Conservation (phyloP, 2,329 filamentous ascomycete species). For the Arthroderma sp. region DNA sequence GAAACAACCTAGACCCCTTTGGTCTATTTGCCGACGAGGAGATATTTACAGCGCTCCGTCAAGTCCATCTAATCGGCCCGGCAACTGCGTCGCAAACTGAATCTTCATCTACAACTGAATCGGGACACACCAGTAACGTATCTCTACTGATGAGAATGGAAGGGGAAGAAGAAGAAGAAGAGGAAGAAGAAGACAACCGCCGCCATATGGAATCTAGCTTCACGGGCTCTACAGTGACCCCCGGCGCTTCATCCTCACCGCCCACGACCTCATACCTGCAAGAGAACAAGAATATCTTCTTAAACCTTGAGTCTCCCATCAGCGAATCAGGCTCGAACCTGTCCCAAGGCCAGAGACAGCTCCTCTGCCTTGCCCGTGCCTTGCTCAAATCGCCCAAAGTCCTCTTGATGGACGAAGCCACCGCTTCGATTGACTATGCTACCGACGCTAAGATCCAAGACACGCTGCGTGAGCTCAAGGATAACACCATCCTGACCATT, state of each 20-base stretch:
- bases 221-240: too few relatives aligned
- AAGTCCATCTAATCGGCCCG: constrained; percentile 66
- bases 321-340: constrained; percentile 87
- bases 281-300: constrained; percentile 90
- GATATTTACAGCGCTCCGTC: constrained; percentile 71
- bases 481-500: constrained; percentile 87
- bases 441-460: constrained; percentile 94
- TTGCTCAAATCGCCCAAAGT: constrained; percentile 85
- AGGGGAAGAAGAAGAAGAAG: not conserved
- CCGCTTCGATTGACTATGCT: constrained; percentile 90
- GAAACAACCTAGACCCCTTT: constrained; percentile 89
- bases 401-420: constrained; percentile 98
- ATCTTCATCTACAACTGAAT: not conserved
- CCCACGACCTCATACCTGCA: constrained; percentile 17
- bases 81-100: constrained; percentile 15
- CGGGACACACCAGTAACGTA: constrained; percentile 11
- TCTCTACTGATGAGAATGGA: constrained; percentile 11
- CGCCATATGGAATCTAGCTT: too few relatives aligned
- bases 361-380: constrained; percentile 83
- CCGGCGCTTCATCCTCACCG: constrained; percentile 1
- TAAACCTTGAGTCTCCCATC: constrained; percentile 69
- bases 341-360: constrained; percentile 89
- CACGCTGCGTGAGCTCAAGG: constrained; percentile 79
- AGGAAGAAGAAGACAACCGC: not conserved
- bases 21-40: constrained; percentile 76